These are phyloP conservation scores for Coemansia sp. DNA, from an alignment of 371 early-diverging fungal genomes.

Conservation along the genomic window DNA sequence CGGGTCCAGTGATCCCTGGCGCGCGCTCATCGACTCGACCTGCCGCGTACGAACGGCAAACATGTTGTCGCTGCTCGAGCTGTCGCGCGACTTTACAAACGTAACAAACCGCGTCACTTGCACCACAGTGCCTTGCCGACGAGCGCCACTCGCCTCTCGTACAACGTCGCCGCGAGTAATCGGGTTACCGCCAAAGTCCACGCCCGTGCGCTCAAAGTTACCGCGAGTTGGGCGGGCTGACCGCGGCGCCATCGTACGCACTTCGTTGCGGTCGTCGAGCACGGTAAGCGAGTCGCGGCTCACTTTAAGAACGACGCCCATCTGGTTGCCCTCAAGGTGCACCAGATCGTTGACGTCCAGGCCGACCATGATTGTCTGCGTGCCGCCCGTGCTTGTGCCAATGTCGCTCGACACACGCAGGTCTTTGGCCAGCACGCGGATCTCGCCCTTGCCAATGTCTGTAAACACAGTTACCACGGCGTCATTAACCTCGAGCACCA, in stretches of 20 bases:
- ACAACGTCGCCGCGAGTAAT: constrained; percentile 81
- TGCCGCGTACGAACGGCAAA: constrained; percentile 65
- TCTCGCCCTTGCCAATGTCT: constrained; percentile 72
- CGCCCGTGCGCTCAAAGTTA: constrained; percentile 67
- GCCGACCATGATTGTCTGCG: constrained; percentile 49
- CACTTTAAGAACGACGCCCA: constrained; percentile 84
- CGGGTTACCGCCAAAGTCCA: constrained; percentile 73
- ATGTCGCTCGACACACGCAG: constrained; percentile 71
- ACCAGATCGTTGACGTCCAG: constrained; percentile 88
- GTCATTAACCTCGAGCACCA: constrained; percentile 78
- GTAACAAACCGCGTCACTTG: constrained; percentile 68
- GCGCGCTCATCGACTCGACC: constrained; percentile 47
- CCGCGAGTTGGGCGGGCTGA: constrained; percentile 69
- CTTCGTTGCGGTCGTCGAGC: constrained; percentile 75
- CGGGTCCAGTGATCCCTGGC: constrained; percentile 32
- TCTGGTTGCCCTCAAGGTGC: constrained; percentile 57
- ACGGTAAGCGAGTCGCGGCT: constrained; percentile 74
- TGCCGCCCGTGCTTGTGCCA: constrained; percentile 31
- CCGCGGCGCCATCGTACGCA: constrained; percentile 66
- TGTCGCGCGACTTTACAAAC: constrained; percentile 68
- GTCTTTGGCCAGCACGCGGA: constrained; percentile 87
- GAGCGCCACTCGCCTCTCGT: constrained; percentile 64
- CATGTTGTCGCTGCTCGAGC: constrained; percentile 63
- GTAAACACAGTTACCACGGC: constrained; percentile 79
- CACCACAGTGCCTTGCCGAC: constrained; percentile 63